Base-by-base conservation (phyloP, 768 basidiomycete genomes). In the Russula virescens region DNA sequence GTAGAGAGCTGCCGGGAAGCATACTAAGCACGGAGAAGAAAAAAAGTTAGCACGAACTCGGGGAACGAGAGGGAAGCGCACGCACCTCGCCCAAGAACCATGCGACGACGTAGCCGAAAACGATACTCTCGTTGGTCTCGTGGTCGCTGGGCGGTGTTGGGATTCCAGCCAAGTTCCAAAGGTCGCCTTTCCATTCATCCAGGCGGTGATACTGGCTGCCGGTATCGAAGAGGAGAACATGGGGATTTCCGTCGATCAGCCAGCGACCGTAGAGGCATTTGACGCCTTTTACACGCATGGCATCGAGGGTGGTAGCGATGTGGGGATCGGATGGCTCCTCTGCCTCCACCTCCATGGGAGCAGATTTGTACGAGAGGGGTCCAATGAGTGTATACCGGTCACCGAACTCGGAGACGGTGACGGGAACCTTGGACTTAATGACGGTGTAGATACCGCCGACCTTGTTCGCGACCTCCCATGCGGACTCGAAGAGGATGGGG, bases 361-460 rank as follows among this genome's bases (percentile, higher is more conserved):
- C 96, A 1, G 91, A 88, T 79, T 98, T 98, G 87, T 98, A 96
- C 54, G 88, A 90, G 66, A 99, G 85, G n/a, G 97, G 97, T 35
- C 97, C 97, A 70, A 99, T 91, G 73, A 99, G 86, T 68, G 87
- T 91, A 79, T 96, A 97, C 71, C 95, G 83, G 76, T 93, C 91
- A 71, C 91, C 94, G 77, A 89, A 98, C 76, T 98, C 97, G 60
- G 86, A 85, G 72, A 95, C 90, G 69, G 97, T 98, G 77, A 99
- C 93, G 58, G 97, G 97, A 60, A 97, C 94, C 73, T 99, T 99
- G 55, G 97, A 98, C 79, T 98, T 98, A 73, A 98, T 97, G 78
- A 99, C 96, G 67, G 96, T 98, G 82, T 98, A 98, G 76, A 98
- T 98, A 65, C 96, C 96, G 69, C 95, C 96, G 74, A 98, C 95